These are phyloP conservation scores for Prunus armeniaca DNA, from an alignment of 306 rosid genomes.

Conservation along the genomic window DNA sequence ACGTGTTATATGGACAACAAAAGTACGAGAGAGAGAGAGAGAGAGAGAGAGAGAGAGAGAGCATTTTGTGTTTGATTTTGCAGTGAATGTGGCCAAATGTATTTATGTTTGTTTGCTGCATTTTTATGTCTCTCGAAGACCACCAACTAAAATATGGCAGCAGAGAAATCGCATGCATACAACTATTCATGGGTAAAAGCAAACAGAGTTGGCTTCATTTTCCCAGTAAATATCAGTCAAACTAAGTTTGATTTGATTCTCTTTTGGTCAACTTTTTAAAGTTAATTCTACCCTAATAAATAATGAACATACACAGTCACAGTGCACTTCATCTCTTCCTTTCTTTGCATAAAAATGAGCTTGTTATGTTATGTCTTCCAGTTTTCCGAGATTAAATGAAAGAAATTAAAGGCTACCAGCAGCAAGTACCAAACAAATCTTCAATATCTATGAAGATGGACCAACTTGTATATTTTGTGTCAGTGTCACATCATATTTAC, in stretches of 20 bases:
- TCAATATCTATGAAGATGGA: not conserved
- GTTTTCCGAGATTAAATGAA: not conserved
- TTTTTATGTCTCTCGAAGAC: conserved; percentile 20
- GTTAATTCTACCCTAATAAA: not conserved
- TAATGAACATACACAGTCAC: not conserved
- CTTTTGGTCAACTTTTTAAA: not conserved
- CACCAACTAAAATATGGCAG: conserved; percentile 11
- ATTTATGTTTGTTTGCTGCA: not conserved
- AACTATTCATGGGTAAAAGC: conserved; percentile 20
- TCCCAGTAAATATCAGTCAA: conserved; percentile 30
- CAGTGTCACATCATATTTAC: not conserved
- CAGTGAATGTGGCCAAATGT: conserved; percentile 4
- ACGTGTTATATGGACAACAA: conserved; percentile 28
- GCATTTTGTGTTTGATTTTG: not conserved
- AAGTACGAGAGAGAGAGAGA: conserved; percentile 18
- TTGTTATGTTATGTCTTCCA: not conserved
- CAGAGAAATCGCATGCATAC: not conserved
- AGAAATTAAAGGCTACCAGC: not conserved
- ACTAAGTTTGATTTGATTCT: conserved; percentile 17
- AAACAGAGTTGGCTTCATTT: conserved; percentile 26
- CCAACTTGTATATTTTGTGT: not conserved
- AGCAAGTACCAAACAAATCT: not conserved
- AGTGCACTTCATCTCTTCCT: not conserved
- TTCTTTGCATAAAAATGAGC: not conserved
- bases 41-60: conserved; percentile 5